Evolutionary conservation across 2,329 filamentous ascomycete genomes (phyloP), one percentile per base, ranked within the genome.

Genomic region (Nemania diffusa): DNA sequence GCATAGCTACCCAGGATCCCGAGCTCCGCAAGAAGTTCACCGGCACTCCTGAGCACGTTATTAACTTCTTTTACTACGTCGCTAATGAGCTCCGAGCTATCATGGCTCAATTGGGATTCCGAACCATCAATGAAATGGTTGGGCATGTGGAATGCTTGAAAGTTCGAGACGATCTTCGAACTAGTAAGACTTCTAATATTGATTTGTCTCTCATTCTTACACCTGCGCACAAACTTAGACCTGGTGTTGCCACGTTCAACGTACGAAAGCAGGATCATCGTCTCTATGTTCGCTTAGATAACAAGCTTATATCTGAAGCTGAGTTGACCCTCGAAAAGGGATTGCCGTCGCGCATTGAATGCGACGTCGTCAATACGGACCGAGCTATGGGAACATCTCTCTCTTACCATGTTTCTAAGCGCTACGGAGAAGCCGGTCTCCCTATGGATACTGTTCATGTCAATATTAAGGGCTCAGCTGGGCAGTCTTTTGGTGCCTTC

Each of bases 31-130:
- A 94, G 86, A 98, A 97, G 83, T 97, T 98, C 81, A 85, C 90
- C 73, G 95, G 95, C 69, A 94, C 93, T 0, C 94, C 95, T 11
- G 95, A 98, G 82, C 93, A 97, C 74, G 94, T 97, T 65, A 97
- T 98, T 81, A 98, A 97, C 86, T 97, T 97, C 85, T 97, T 97
- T 84, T 98, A 97, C 84, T 98, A 97, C 77, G 87, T 98, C 59
- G 92, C 95, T 73, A 98, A 98, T 77, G 95, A 98, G 83, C 88
- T 98, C 65, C 91, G 95, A 78, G 93, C 94, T 40, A 97, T 98
- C 81, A 97, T 98, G 95, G 94, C 95, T 57, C 93, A 92, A 82
- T 89, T 97, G 75, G 95, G 95, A 73, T 93, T 97, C 88, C 91
- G 95, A 72, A 97, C 92, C 68, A 91, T 98, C 79, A 98, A 97